Evolutionary conservation across 768 basidiomycete species (phyloP).

Genomic region (Termitomyces sp.): DNA sequence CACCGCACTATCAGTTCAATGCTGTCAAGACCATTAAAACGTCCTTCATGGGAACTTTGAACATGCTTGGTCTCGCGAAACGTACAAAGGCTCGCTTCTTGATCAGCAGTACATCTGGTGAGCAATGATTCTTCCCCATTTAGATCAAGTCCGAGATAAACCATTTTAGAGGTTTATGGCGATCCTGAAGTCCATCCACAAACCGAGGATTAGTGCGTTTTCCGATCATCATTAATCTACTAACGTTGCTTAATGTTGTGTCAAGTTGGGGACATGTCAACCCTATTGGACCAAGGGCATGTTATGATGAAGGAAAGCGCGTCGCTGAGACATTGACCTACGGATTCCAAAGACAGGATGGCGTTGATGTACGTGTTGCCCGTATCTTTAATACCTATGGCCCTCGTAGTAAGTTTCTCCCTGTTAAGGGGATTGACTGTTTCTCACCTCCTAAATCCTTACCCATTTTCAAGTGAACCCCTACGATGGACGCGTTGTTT

Average conservation of each 20-base stretch:
- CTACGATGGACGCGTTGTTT: conserved; percentile 94
- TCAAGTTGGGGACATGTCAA: conserved; percentile 96
- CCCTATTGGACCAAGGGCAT: conserved; percentile 97
- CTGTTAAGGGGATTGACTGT: conserved; percentile 1
- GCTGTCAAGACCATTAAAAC: conserved; percentile 98
- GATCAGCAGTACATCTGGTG: conserved; percentile 91
- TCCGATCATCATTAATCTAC: background rate
- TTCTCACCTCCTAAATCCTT: conserved; percentile 18
- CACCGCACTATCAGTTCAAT: conserved; percentile 97
- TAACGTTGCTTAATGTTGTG: conserved; percentile 10
- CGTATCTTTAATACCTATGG: conserved; percentile 99
- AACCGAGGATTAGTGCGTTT: conserved; percentile 83
- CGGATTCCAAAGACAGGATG: conserved; percentile 91
- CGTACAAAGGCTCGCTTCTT: conserved; percentile 96
- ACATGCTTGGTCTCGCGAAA: conserved; percentile 98
- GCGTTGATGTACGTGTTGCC: conserved; percentile 93
- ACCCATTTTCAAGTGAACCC: conserved; percentile 70
- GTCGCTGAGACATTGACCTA: conserved; percentile 98
- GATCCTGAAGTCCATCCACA: conserved; percentile 99
- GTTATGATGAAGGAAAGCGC: conserved; percentile 99
- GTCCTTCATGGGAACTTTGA: conserved; percentile 95
- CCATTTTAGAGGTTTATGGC: conserved; percentile 82
- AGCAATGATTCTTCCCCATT: conserved; percentile 13
- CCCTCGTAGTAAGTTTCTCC: conserved; percentile 56
- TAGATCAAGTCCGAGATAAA: conserved; percentile 4